Evolutionary conservation across 139 green algal genomes (phyloP), one percentile per base, ranked within the genome.

Genomic region (Auxenochlorella pyrenoidosa): DNA sequence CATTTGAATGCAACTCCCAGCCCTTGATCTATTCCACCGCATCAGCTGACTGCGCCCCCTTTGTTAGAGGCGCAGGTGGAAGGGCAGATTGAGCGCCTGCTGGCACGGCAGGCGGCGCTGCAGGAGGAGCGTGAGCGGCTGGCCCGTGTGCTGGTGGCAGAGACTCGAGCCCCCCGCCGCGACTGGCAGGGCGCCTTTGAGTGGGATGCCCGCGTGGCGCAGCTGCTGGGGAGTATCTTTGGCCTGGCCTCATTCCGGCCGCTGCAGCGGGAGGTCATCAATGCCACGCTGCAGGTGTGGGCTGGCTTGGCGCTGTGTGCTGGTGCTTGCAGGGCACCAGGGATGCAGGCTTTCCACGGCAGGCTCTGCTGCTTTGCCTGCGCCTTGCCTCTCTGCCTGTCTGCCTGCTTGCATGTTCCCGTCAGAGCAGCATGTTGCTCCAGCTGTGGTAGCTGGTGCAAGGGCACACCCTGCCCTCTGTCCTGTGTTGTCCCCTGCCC

Each of bases 191-290:
- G 72, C 26, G 65, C 32, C 13, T 93, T 94, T 32, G 51, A 82
- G 6, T 96, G 93, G 93, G 89, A 93, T 59, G 30, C 24, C 22
- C 58, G 89, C 28, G 71, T 95, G 54, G 40, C 83, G 36, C 34
- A 88, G 41, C 51, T 78, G 24, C 83, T 95, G 79, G 63, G 84
- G 0, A 47, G 72, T 32, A 40, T 85, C 3, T 96, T 96, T 85
- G 76, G 79, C 18, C 85, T 96, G 41, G 8, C n/a, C 0, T 28
- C 34, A 3, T 96, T 94, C 90, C 92, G 94, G 78, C 93, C 92
- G 10, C 77, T 95, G 72, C 95, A 97, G 89, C 87, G 83, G 3
- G 92, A 96, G 88, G 91, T 97, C 12, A 96, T 96, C 75, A 97
- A 97, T 80, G 94, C 93, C 32, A 94, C 86, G 30, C 58, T 83